phyloP scores from a whole-genome alignment of 176 grass and related monocot species.

The Aegilops sharonensis region DNA sequence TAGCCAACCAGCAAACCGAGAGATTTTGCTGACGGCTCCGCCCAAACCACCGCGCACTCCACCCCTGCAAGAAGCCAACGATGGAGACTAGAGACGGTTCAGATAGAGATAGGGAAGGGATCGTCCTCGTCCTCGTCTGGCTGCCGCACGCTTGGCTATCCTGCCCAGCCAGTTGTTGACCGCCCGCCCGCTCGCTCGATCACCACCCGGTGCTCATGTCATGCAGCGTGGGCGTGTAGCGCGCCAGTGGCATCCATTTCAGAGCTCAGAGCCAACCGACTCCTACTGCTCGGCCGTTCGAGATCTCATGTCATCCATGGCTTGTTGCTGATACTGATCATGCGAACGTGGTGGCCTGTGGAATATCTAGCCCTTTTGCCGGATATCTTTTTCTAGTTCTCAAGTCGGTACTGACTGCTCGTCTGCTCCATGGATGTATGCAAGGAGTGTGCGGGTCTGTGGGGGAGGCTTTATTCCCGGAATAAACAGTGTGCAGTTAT shows the following conservation, averaged over 20 bases:
- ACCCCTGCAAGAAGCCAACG: not conserved
- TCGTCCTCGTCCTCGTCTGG: conserved; percentile 6
- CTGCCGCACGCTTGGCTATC: not conserved
- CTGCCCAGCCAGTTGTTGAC: not conserved
- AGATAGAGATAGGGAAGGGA: not conserved
- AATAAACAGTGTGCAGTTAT: not conserved
- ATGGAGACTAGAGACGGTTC: not conserved
- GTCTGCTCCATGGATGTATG: not conserved
- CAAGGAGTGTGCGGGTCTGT: not conserved
- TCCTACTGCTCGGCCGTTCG: not conserved
- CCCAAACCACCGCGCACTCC: not conserved
- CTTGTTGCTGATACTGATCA: not conserved
- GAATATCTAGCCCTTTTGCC: conserved; percentile 31
- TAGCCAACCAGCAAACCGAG: not conserved
- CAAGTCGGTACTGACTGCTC: not conserved
- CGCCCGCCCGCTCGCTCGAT: not conserved
- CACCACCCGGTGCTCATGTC: not conserved
- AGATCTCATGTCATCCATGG: not conserved
- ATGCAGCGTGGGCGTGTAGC: not conserved
- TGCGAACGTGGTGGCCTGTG: conserved; percentile 19
- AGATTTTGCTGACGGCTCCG: not conserved
- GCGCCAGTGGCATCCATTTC: not conserved
- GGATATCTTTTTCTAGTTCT: conserved; percentile 7
- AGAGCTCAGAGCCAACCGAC: conserved; percentile 1
- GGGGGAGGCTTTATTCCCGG: conserved; percentile 31